phyloP scores from a whole-genome alignment of 495 filamentous ascomycete genomes.

The Aspergillus ellipticus region DNA sequence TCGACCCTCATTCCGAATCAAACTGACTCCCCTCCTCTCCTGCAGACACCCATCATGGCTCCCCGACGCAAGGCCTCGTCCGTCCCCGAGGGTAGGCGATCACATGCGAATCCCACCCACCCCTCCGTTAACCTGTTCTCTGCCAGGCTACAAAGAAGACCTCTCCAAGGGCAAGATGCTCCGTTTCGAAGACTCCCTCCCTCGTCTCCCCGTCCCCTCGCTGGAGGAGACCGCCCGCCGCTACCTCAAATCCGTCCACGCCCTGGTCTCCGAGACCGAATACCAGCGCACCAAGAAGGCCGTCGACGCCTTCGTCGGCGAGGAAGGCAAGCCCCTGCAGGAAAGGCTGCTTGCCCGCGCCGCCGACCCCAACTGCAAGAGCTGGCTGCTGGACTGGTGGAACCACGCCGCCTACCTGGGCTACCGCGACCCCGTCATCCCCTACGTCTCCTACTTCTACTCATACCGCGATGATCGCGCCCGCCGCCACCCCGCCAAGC shows the following conservation, averaged over 20 bases:
- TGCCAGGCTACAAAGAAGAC: conserved; percentile 88
- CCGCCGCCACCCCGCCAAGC: conserved; percentile 82
- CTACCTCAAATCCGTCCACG: conserved; percentile 90
- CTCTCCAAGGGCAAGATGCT: conserved; percentile 87
- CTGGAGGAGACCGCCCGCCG: conserved; percentile 89
- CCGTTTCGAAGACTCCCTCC: conserved; percentile 93
- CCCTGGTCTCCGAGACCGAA: conserved; percentile 70
- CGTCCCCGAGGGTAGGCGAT: conserved; percentile 43
- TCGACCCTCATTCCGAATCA: neutral
- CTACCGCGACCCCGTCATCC: conserved; percentile 94
- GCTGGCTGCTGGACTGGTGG: conserved; percentile 99
- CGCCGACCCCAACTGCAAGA: conserved; percentile 78
- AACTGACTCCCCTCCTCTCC: conserved; percentile 5
- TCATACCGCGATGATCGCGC: conserved; percentile 91
- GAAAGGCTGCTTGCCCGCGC: conserved; percentile 78
- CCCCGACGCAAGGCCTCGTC: conserved; percentile 43
- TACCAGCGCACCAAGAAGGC: conserved; percentile 74
- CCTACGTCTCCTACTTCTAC: conserved; percentile 99
- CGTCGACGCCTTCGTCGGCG: conserved; percentile 77
- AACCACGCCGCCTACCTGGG: conserved; percentile 85
- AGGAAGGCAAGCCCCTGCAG: conserved; percentile 80
- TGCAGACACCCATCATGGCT: conserved; percentile 41
- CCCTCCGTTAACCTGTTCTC: conserved; percentile 2
- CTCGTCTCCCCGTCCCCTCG: conserved; percentile 83
- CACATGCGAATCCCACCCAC: conserved; percentile 19